Conservation (phyloP, 495 filamentous ascomycete species). For the Neurospora pannonica region DNA sequence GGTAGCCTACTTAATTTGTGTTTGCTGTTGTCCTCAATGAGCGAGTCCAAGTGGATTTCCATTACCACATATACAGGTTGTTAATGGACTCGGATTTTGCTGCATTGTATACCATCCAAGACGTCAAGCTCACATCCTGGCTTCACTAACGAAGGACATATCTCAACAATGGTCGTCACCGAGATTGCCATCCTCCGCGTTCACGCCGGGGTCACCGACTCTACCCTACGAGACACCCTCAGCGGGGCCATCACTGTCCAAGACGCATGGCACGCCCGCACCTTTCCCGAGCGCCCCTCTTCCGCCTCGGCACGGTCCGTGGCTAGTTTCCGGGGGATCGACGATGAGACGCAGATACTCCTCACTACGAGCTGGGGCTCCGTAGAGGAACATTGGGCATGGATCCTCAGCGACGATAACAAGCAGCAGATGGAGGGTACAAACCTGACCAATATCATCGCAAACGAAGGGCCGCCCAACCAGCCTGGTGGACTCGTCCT, state of each 20-base stretch:
- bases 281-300: constrained; percentile 16
- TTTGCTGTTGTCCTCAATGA: background rate
- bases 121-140: background rate
- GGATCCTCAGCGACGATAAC: constrained; percentile 34
- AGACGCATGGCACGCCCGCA: constrained; percentile 27
- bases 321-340: constrained; percentile 33
- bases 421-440: constrained; percentile 7
- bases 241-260: constrained; percentile 18
- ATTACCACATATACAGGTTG: background rate
- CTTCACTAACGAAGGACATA: background rate
- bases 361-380: constrained; percentile 45
- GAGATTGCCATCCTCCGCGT: constrained; percentile 42
- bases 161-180: constrained; percentile 38
- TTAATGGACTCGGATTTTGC: background rate
- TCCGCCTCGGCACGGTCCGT: constrained; percentile 15
- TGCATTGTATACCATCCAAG: background rate
- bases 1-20: background rate
- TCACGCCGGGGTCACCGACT: constrained; percentile 12
- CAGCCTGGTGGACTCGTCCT: constrained; percentile 22
- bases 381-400: constrained; percentile 35
- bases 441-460: constrained; percentile 13
- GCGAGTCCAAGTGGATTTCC: background rate
- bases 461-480: constrained; percentile 22
- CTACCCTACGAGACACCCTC: constrained; percentile 19
- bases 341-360: constrained; percentile 38